Base-by-base conservation (phyloP, 2,329 filamentous ascomycete genomes). In the Diaporthe vexans region DNA sequence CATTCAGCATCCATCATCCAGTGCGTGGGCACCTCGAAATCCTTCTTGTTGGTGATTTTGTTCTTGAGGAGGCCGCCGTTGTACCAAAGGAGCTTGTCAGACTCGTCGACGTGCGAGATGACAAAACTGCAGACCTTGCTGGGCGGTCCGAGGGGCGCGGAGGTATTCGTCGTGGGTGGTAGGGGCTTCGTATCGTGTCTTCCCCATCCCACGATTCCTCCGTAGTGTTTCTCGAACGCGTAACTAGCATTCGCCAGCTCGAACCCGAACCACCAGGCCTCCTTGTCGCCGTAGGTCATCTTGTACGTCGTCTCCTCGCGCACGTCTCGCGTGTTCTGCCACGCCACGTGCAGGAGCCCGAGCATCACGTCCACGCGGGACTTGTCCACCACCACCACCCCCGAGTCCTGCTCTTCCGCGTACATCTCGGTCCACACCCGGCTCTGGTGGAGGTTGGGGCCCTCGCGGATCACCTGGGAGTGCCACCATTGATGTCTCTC, bases 261-360 rank as follows among this genome's bases (percentile, higher is more conserved):
- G 9, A 86, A 79, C 0, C 84, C 85, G 21, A 87, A 79, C 85
- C 85, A 87, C 80, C 82, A 87, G 0, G 81, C 83, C 75, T 87
- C 86, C 75, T 87, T 87, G 54, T 87, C 86, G 0, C 86, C 85
- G 37, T 86, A 83, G 0, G 80, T 84, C 43, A 85, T 78, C 52
- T 79, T 79, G 73, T 86, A 86, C 1, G 85, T 85, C 13, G 83
- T 79, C 29, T 83, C 78, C 4, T 85, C 82, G 0, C 85, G 81
- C 1, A 86, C 84, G 0, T 73, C 77, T 8, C 80, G 76, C 1
- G 81, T 83, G 69, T 87, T 87, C 75, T 86, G 85, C 86, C 85
- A 87, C 11, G 80, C 82, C 0, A 80, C 78, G 59, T 86, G 85
- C 5, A 87, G 76, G 0, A 87, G 77, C 0, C 81, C 85, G 11